Evolutionary conservation across 176 grass and related monocot genomes (phyloP).

Genomic region (Pharus latifolius): DNA sequence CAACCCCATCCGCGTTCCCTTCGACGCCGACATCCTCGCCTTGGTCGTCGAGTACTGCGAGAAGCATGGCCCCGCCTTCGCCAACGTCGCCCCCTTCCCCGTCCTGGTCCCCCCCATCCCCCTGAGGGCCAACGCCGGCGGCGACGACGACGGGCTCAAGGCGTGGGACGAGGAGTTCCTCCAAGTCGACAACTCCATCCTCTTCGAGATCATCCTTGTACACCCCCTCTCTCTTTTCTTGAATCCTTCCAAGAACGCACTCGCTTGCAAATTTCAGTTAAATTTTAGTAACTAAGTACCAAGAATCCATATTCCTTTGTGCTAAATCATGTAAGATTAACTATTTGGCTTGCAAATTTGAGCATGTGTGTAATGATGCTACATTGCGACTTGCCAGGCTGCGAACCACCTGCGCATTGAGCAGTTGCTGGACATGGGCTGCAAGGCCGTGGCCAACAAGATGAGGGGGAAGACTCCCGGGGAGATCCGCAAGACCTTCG

Average conservation of each 20-base stretch:
- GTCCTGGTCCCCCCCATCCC: neutral
- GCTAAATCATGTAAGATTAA: too few species aligned
- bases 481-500: slow-evolving; percentile 44
- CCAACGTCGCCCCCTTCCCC: slow-evolving; percentile 31
- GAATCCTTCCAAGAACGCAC: neutral
- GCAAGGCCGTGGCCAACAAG: slow-evolving; percentile 40
- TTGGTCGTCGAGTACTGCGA: slow-evolving; percentile 53
- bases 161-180: slow-evolving; percentile 51
- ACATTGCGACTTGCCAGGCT: slow-evolving; percentile 11
- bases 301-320: too few species aligned
- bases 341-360: neutral
- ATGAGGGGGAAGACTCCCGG: slow-evolving; percentile 57
- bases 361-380: neutral
- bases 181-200: slow-evolving; percentile 37
- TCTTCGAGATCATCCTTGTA: slow-evolving; percentile 65
- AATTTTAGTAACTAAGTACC: too few species aligned
- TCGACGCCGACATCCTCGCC: slow-evolving; percentile 25
- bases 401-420: slow-evolving; percentile 43
- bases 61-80: too few species aligned
- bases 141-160: slow-evolving; percentile 37
- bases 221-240: neutral
- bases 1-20: slow-evolving; percentile 32
- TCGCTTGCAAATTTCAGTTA: neutral
- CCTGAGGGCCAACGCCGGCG: neutral
- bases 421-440: slow-evolving; percentile 48